Base-by-base conservation (phyloP, 2,329 filamentous ascomycete species). In the Neofusicoccum umdonicola region DNA sequence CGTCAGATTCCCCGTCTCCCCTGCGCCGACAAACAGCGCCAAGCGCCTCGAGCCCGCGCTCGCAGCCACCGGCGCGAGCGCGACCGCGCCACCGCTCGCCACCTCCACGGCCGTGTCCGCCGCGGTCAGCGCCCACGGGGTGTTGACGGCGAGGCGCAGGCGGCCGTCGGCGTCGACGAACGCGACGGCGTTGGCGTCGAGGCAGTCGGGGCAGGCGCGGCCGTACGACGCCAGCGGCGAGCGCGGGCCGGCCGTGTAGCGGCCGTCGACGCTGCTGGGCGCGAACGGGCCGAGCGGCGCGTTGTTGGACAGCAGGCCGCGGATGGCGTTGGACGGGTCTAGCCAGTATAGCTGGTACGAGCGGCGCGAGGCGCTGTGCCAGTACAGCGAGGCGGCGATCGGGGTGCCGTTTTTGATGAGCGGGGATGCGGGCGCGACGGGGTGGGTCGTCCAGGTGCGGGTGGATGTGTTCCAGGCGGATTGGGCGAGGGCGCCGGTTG, bases 321-420 rank as follows among this genome's bases (percentile, higher is more conserved):
- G 37, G 41, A 58, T 9, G 13, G 13, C 9, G 37, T 58, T 44
- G 54, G n/a, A 6, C 7, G 54, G 54, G 37, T 19, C 34, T 1
- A 52, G 31, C 27, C 31, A 52, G 31, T 52, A 37, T n/a, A 52
- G 11, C 27, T 37, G 57, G 57, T 35, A 61, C 42, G 48, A 41
- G 41, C 57, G 44, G 44, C 57, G 57, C 3, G 35, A 17, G 22
- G 41, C 2, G 8, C n/a, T 48, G 41, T 48, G 27, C 22, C 42
- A 37, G 57, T 61, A 61, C 6, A 61, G 13, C 17, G n/a, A 19
- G 3, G 31, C 41, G 1, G 57, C 6, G 5, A 61, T 12, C 0
- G 42, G 57, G 15, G 57, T 61, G 31, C 37, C 37, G 39, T 61
- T 61, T n/a, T 61, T 48, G 22, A 34, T 61, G 41, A n/a, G 47